phyloP scores from a whole-genome alignment of 495 filamentous ascomycete genomes.

The Chaetomium fimeti region DNA sequence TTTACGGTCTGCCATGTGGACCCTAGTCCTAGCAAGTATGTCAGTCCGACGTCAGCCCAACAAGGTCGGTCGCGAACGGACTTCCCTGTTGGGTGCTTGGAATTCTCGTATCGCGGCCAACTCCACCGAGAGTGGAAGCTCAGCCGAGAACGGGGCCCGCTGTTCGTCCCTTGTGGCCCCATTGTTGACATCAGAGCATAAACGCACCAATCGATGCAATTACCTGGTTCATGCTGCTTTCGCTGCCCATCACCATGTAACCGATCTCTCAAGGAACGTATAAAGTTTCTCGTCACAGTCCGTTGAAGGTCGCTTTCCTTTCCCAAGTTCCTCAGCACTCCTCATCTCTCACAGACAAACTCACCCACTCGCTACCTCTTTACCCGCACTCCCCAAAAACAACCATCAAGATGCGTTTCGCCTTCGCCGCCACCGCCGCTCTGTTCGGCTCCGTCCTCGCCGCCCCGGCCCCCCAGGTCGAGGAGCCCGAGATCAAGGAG shows the following conservation, averaged over 20 bases:
- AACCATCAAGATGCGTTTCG: slow-evolving; percentile 3
- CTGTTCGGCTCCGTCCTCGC: slow-evolving; percentile 3
- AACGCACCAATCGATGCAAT: background rate
- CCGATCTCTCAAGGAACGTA: background rate
- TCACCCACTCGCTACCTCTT: background rate
- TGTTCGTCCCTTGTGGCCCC: background rate
- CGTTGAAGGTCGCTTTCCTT: background rate
- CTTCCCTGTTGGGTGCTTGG: background rate
- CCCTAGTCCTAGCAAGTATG: too few species aligned
- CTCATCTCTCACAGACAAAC: background rate
- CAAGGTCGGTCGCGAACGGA: background rate
- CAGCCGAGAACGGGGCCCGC: background rate
- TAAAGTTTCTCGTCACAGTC: background rate
- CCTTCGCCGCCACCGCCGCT: slow-evolving; percentile 2
- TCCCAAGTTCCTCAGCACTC: background rate
- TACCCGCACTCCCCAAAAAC: background rate
- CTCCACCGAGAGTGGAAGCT: background rate
- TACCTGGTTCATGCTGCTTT: background rate
- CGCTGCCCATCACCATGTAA: background rate
- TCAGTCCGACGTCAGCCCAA: background rate
- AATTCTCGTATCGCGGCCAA: background rate
- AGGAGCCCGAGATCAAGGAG: background rate
- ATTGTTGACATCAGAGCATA: background rate
- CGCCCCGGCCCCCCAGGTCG: slow-evolving; percentile 1
- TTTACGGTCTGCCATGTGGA: too few species aligned